Base-by-base conservation (phyloP, 1,284 basidiomycete genomes). In the Cerioporus squamosus region DNA sequence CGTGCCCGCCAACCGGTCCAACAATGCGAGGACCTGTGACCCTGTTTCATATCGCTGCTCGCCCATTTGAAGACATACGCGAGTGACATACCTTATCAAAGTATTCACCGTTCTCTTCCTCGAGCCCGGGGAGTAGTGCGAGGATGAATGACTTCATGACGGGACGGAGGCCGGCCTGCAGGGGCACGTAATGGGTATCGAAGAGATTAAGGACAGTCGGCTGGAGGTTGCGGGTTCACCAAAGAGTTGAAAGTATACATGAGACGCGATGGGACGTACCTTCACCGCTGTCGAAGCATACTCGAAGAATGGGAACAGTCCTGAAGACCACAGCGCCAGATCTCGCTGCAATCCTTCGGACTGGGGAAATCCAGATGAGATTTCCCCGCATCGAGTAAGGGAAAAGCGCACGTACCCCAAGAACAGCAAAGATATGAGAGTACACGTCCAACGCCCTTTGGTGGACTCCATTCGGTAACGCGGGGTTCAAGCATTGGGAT, bases 291-390 rank as follows among this genome's bases (percentile, higher is more conserved):
- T 99, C 15, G 96, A 91, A 5, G 97, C 95, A 74, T 95, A 98
- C 74, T 98, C 95, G 72, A 98, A 98, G 84, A 99, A 99, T 0
- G 97, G 97, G 69, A 99, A 97, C 9, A 99, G 75, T 3, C 97
- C 97, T 5, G 94, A 92, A 0, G 95, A 95, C 97, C 97, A 99
- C 17, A 98, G 81, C 1, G 92, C 83, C 5, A 99, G 79, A 76
- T 99, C 97, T 45, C 89, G 84, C 61, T 87, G 86, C 43, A 99
- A 76, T 8, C 96, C 95, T 66, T 98, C 95, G 1, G 86, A 83
- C 94, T 97, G 67, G 4, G 22, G 43, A n/a, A 18, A 15, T 29
- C 10, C 7, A 22, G 15, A 36, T 60, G n/a, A 48, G 42, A 23
- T 12, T 17, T 2, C 14, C 14, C 40, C 33, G 14, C 26, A 29